Base-by-base conservation (phyloP, 805 yeast genomes). In the Ogataea siamensis region DNA sequence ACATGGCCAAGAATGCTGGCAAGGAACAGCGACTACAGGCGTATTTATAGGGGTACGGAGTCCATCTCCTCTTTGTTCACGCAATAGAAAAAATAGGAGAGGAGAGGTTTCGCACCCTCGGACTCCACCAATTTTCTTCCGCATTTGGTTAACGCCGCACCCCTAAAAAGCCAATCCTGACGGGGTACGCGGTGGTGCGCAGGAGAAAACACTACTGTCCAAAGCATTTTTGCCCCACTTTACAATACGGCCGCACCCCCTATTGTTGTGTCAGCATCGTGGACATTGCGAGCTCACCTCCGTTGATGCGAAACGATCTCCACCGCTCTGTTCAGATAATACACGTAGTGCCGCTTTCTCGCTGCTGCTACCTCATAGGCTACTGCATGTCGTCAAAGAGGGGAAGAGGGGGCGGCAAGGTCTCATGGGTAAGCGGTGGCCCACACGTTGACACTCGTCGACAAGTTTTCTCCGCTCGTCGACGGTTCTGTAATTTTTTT, bases 1-100 rank as follows among this genome's bases (percentile, higher is more conserved):
- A 50, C 57, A 50, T 49, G 23, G 20, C 29, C 32, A 7, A 13
- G 16, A n/a, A 20, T 32, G 15, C 13, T 32, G 25, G 10, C 5
- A 11, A 11, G 25, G 12, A 22, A 13, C 10, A 13, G 12, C 19
- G n/a, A 11, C 11, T 16, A 16, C 5, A 12, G 28, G 35, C 10
- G 22, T 31, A 38, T 38, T 38, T 38, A 32, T 32, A 32, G n/a
- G n/a, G 29, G 24, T 19, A 17, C 16, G 28, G 33, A 13, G 26
- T 12, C 29, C 33, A 28, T 16, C 37, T 32, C 40, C 40, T 25
- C 40, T 21, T 25, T 19, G 6, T 11, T 18, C 12, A 25, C 25
- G 25, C 8, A 19, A 30, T 10, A 16, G 14, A 27, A 11, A 35
- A 28, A 17, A 11, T 14, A 12, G 27, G 27, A 22, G 34, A 22